phyloP scores from a whole-genome alignment of 2,329 filamentous ascomycete genomes.

The Didymella sp. region DNA sequence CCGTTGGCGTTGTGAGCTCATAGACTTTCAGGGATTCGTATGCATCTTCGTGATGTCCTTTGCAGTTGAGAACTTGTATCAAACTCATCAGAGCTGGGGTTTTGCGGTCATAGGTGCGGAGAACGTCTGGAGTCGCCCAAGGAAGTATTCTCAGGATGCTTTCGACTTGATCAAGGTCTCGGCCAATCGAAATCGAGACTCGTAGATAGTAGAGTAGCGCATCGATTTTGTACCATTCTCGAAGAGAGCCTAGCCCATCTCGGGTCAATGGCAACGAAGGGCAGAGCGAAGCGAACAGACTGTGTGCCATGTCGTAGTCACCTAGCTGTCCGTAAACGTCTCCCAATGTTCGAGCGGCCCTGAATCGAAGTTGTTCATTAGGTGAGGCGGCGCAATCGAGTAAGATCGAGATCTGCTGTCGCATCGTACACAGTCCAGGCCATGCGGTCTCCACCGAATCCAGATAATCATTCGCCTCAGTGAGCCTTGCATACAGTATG shows the following conservation, averaged over 20 bases:
- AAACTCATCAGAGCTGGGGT: neutral
- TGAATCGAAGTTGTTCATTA: neutral
- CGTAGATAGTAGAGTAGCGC: neutral
- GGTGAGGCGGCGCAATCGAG: neutral
- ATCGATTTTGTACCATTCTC: neutral
- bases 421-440: neutral
- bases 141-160: neutral
- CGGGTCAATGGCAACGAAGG: neutral
- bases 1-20: neutral
- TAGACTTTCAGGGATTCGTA: neutral
- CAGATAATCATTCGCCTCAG: neutral
- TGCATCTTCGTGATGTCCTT: neutral
- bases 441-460: neutral
- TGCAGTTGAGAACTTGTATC: neutral
- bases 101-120: neutral
- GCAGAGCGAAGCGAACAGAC: neutral
- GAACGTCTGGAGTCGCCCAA: constrained; percentile 1
- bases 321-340: constrained; percentile 1
- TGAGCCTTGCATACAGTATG: no score
- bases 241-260: neutral
- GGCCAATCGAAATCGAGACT: neutral
- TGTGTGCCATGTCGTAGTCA: constrained; percentile 1
- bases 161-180: neutral
- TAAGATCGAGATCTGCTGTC: neutral
- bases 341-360: neutral